These are phyloP conservation scores for Schwanniomyces occidentalis DNA, from an alignment of 805 yeast species.

Conservation along the genomic window DNA sequence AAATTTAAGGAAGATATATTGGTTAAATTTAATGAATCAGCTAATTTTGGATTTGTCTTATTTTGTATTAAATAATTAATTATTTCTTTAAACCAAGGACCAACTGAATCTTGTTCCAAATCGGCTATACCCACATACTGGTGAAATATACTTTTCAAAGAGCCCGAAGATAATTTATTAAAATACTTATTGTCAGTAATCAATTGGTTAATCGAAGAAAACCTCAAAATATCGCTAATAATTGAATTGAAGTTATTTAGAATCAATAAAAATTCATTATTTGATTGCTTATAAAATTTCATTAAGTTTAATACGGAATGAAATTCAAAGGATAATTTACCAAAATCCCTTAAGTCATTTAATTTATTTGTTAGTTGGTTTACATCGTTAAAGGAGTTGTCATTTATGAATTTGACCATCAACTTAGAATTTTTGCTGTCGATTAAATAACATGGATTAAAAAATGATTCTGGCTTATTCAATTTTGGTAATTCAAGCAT, in stretches of 20 bases:
- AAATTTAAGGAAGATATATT: background rate
- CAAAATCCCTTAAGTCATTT: constrained; percentile 6
- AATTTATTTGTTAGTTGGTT: background rate
- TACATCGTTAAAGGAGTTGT: no score
- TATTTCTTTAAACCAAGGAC: constrained; percentile 3
- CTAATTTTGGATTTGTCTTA: background rate
- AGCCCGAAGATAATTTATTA: background rate
- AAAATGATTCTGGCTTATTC: background rate
- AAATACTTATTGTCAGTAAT: background rate
- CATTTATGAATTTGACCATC: no score
- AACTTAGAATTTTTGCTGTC: background rate
- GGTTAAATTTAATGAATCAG: background rate
- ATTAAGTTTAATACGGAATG: constrained; percentile 3
- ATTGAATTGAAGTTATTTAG: constrained; percentile 1
- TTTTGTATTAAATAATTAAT: constrained; percentile 1
- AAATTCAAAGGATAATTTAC: constrained; percentile 9
- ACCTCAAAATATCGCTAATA: constrained; percentile 5
- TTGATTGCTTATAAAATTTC: constrained; percentile 1
- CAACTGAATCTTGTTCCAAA: constrained; percentile 3
- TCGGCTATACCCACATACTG: constrained; percentile 8
- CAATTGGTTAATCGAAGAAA: constrained; percentile 1
- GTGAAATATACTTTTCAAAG: constrained; percentile 3
- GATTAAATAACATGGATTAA: constrained; percentile 2
- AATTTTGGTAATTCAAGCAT: constrained; percentile 4
- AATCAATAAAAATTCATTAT: background rate